Percentiles rank a stretch among this genome's conserved stretches.
Conservation (phyloP, 768 basidiomycete species). For the Cantharellus anzutake region DNA sequence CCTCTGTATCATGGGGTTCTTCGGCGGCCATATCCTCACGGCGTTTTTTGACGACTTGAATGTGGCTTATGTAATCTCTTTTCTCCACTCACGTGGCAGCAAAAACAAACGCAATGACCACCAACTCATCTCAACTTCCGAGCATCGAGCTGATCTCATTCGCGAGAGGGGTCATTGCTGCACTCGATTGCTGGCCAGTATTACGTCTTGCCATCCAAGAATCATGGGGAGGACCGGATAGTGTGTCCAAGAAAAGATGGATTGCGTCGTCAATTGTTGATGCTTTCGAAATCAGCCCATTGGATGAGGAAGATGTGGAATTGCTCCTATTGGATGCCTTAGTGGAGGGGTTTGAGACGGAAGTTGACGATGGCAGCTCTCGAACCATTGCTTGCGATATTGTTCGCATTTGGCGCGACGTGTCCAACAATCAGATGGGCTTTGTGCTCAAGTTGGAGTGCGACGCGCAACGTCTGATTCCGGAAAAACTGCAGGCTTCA, state of each 20-base stretch:
- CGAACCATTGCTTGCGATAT: slow-evolving; percentile 55
- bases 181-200: slow-evolving; percentile 69
- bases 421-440: slow-evolving; percentile 25
- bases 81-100: too few species aligned
- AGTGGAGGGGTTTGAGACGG: slow-evolving; percentile 70
- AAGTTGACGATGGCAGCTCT: slow-evolving; percentile 71
- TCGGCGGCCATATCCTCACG: too few species aligned
- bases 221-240: slow-evolving; percentile 68
- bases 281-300: slow-evolving; percentile 29
- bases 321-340: slow-evolving; percentile 67
- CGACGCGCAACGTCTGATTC: slow-evolving; percentile 35
- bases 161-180: slow-evolving; percentile 69
- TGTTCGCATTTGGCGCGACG: slow-evolving; percentile 35
- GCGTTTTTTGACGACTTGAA: too few species aligned
- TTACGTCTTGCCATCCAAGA: slow-evolving; percentile 73
- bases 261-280: slow-evolving; percentile 66
- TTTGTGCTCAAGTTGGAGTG: slow-evolving; percentile 43
- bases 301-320: slow-evolving; percentile 63
- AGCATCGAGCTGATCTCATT: slow-evolving; percentile 37
- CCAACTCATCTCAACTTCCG: not conserved
- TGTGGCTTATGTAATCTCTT: too few species aligned
- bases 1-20: too few species aligned
- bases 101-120: too few species aligned
- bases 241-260: slow-evolving; percentile 60
- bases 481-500: slow-evolving; percentile 27